Evolutionary conservation across 805 yeast genomes (phyloP), one percentile per base, ranked within the genome.

Genomic region (Saturnispora dispora): DNA sequence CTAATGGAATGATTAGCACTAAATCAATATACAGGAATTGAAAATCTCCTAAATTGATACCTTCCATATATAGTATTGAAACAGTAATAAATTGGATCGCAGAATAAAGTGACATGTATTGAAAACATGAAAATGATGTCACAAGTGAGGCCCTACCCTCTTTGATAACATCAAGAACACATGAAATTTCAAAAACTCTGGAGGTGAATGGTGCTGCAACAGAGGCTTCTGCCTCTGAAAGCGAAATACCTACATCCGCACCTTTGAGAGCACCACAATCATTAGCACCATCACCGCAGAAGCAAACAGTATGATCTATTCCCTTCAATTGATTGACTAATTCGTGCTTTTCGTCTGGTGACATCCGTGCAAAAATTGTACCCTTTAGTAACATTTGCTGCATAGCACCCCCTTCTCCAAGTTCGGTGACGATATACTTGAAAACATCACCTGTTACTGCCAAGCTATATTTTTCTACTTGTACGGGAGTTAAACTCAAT

Each of bases 251-350:
- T 47, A 95, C 96, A 69, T 93, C 96, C 0, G 99, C 98, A 13
- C 96, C 96, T 62, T 91, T 93, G 52, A 93, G 72, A 0, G 99
- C 99, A 58, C 99, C 99, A 69, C 98, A 93, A 64, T 93, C 99
- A 67, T 93, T 93, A 5, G 99, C 99, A 57, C 99, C 99, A 70
- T 93, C 99, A 36, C 99, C 99, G 69, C 98, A 93, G 67, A 93
- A 93, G 2, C 97, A 96, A 46, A 88, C 95, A 0, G 96, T 88
- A 63, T 91, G 91, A 61, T 90, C 96, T 20, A 93, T 63, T 22
- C 73, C 75, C 65, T 89, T 96, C 13, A 93, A 70, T 63, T 85
- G 88, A 60, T 86, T 90, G 35, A 93, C 96, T 46, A 93, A 72
- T 67, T 93, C 99, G 65, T 93, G 96, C 63, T 93, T 93, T 66